A percentile compares a stretch with the other conserved stretches of the same genome.
These are phyloP conservation scores for Blastosporella zonata DNA, from an alignment of 1,284 basidiomycete species.

Conservation along the genomic window DNA sequence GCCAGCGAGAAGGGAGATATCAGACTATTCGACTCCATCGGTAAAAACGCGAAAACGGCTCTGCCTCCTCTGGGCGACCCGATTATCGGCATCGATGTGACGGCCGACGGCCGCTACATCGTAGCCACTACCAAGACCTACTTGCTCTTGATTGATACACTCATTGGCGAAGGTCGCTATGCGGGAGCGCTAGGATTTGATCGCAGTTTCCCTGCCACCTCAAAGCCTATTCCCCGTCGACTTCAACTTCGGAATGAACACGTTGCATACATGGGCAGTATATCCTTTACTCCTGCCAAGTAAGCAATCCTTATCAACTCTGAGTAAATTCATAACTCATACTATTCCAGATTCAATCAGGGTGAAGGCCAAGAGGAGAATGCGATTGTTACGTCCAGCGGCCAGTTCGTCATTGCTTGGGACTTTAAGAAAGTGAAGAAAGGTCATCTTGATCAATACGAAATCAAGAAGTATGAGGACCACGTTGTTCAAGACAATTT, in stretches of 20 bases:
- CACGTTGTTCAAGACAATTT: constrained; percentile 95
- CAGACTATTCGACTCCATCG: constrained; percentile 91
- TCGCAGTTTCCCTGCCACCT: constrained; percentile 89
- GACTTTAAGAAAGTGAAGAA: constrained; percentile 95
- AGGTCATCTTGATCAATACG: constrained; percentile 87
- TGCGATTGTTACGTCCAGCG: constrained; percentile 94
- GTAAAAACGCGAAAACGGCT: constrained; percentile 99
- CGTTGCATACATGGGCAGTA: constrained; percentile 91
- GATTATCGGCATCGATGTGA: constrained; percentile 93
- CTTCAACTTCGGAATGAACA: constrained; percentile 92
- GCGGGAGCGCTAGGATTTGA: constrained; percentile 90
- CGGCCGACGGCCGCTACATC: constrained; percentile 91
- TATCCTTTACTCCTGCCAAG: constrained; percentile 92
- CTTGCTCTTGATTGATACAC: constrained; percentile 91
- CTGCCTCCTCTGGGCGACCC: constrained; percentile 94
- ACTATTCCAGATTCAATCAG: constrained; percentile 77
- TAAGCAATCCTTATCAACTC: constrained; percentile 29
- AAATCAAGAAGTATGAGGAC: constrained; percentile 96
- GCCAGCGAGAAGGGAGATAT: constrained; percentile 98
- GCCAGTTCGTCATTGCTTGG: constrained; percentile 94
- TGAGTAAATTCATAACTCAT: not conserved
- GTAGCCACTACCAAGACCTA: constrained; percentile 97
- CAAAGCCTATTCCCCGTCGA: constrained; percentile 90
- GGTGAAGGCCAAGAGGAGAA: constrained; percentile 87
- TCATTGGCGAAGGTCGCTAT: constrained; percentile 90